These are phyloP conservation scores for Rhodomyrtus psidioides DNA, from an alignment of 441 rosid genomes.

Conservation along the genomic window DNA sequence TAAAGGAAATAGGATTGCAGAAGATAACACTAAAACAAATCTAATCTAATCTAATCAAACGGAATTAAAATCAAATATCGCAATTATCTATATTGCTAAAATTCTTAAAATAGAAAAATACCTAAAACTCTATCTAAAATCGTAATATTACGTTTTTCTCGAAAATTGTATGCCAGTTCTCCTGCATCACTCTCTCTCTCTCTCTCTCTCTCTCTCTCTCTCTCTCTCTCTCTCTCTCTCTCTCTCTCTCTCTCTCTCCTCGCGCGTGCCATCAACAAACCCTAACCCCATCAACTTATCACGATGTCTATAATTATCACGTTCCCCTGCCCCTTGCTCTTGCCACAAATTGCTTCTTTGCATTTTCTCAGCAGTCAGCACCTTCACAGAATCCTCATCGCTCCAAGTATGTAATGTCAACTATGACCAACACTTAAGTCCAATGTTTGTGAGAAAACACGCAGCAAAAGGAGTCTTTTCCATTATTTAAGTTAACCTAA, in stretches of 20 bases:
- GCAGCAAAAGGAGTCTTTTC: background rate
- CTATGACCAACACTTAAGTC: background rate
- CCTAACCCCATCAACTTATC: background rate
- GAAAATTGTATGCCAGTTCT: too few relatives aligned
- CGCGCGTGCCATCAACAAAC: background rate
- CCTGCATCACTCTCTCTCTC: too few relatives aligned
- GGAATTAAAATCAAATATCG: too few relatives aligned
- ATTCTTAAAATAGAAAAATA: too few relatives aligned
- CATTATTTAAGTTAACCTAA: background rate
- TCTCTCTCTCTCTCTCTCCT: background rate
- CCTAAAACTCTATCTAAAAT: too few relatives aligned
- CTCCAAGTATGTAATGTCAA: slow-evolving; percentile 7
- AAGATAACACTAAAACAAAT: too few relatives aligned
- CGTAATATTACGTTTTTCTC: too few relatives aligned
- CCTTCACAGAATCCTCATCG: slow-evolving; percentile 9
- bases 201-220: too few relatives aligned
- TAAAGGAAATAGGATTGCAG: too few relatives aligned
- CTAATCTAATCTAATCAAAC: too few relatives aligned
- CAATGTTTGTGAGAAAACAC: background rate
- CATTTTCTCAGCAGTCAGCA: slow-evolving; percentile 8
- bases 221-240: background rate
- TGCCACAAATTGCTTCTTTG: background rate
- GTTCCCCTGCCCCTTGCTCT: background rate
- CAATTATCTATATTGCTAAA: too few relatives aligned
- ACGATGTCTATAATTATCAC: slow-evolving; percentile 11